Conservation (phyloP, 2,329 filamentous ascomycete genomes). For the Epichloe baconii region DNA sequence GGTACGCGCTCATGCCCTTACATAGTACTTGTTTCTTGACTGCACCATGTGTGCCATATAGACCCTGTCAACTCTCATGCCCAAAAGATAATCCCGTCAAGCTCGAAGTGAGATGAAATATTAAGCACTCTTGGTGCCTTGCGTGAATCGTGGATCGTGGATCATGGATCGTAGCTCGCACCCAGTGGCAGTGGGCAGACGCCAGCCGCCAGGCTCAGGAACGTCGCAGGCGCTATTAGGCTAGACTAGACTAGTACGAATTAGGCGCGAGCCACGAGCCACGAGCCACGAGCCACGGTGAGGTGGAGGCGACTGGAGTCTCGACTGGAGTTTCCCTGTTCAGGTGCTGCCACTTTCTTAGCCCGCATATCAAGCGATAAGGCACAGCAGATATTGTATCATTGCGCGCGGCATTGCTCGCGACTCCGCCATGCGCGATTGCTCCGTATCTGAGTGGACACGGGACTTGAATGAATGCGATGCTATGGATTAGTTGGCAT, state of each 20-base stretch:
- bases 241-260: too few species aligned
- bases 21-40: too few species aligned
- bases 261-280: background rate
- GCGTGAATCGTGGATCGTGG: background rate
- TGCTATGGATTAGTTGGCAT: too few species aligned
- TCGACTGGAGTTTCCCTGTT: background rate
- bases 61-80: too few species aligned
- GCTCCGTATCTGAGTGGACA: background rate
- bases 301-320: background rate
- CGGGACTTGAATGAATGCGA: too few species aligned
- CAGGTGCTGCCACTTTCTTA: background rate
- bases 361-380: too few species aligned
- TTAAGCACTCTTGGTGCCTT: too few species aligned
- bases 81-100: too few species aligned
- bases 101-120: too few species aligned
- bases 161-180: background rate
- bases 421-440: background rate
- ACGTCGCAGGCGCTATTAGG: slow-evolving; percentile 3
- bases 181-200: background rate
- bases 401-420: background rate
- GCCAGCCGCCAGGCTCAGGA: slow-evolving; percentile 8
- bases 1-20: too few species aligned
- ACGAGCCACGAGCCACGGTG: background rate
- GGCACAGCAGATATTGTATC: too few species aligned
- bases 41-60: too few species aligned